Evolutionary conservation across 208 protist species (phyloP).

Genomic region (Leishmania turanica): DNA sequence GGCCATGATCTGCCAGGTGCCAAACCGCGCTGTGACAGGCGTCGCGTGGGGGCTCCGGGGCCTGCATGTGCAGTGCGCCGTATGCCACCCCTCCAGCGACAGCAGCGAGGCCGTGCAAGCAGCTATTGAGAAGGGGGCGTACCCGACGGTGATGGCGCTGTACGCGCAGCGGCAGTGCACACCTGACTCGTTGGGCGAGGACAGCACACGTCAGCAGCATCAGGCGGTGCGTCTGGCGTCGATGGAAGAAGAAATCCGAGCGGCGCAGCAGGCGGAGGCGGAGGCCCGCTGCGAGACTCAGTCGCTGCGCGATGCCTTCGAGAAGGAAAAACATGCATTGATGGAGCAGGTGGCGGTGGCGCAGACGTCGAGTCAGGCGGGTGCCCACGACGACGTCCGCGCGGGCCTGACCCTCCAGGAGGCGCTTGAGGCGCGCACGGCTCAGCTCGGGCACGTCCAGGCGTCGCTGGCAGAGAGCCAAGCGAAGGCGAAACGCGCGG

Average conservation of each 20-base stretch:
- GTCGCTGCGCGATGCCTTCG: constrained; percentile 1
- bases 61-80: constrained; percentile 38
- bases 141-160: constrained; percentile 10
- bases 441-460: constrained; percentile 1
- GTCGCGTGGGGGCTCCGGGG: constrained; percentile 31
- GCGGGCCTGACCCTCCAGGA: constrained; percentile 5
- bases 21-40: constrained; percentile 33
- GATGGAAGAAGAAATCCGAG: constrained; percentile 26
- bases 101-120: constrained; percentile 14
- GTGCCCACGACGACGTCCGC: not conserved
- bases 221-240: constrained; percentile 15
- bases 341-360: constrained; percentile 13
- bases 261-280: constrained; percentile 15
- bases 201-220: constrained; percentile 11
- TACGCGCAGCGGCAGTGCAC: constrained; percentile 14
- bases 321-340: not conserved
- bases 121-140: constrained; percentile 14
- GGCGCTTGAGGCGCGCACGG: constrained; percentile 5
- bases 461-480: not conserved
- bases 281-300: not conserved
- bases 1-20: constrained; percentile 16
- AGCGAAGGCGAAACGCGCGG: not conserved
- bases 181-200: constrained; percentile 10
- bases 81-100: constrained; percentile 29
- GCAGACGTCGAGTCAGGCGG: constrained; percentile 8